phyloP scores from a whole-genome alignment of 2,329 filamentous ascomycete genomes.

The Xylariaceae sp. region DNA sequence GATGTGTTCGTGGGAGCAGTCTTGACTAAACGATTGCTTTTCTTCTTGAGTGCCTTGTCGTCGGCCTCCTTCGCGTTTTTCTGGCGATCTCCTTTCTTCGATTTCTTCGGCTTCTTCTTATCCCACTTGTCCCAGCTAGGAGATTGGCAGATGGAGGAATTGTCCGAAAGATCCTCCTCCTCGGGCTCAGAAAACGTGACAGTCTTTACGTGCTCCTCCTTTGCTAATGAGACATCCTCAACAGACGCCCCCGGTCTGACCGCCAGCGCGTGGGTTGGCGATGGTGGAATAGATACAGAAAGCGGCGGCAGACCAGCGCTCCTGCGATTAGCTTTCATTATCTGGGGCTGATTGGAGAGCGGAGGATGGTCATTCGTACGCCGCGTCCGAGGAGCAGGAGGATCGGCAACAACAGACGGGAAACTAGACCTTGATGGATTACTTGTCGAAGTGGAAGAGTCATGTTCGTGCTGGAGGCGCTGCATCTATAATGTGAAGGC shows the following conservation, averaged over 20 bases:
- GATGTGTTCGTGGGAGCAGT: conserved; percentile 25
- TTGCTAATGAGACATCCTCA: conserved; percentile 19
- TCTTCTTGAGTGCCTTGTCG: conserved; percentile 35
- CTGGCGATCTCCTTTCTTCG: conserved; percentile 38
- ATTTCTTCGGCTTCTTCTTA: conserved; percentile 46
- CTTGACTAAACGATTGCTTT: conserved; percentile 37
- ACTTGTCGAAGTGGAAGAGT: conserved; percentile 26
- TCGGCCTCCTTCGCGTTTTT: conserved; percentile 41
- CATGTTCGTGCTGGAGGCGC: conserved; percentile 33
- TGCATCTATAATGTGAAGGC: conserved; percentile 34
- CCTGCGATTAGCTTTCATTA: conserved; percentile 33
- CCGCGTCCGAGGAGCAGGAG: conserved; percentile 30
- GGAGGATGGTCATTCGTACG: conserved; percentile 31
- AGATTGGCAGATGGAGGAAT: conserved; percentile 54
- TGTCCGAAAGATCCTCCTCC: conserved; percentile 36
- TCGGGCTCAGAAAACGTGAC: conserved; percentile 38
- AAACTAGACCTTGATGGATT: conserved; percentile 28
- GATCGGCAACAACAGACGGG: conserved; percentile 28
- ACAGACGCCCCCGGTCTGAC: conserved; percentile 19
- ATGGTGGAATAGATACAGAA: conserved; percentile 32
- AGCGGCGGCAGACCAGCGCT: conserved; percentile 31
- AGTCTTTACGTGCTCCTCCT: conserved; percentile 34
- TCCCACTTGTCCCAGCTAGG: conserved; percentile 57
- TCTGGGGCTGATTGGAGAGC: conserved; percentile 32
- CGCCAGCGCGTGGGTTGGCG: conserved; percentile 22